These are phyloP conservation scores for Mycena vulgaris DNA, from an alignment of 768 basidiomycete genomes.

Conservation along the genomic window DNA sequence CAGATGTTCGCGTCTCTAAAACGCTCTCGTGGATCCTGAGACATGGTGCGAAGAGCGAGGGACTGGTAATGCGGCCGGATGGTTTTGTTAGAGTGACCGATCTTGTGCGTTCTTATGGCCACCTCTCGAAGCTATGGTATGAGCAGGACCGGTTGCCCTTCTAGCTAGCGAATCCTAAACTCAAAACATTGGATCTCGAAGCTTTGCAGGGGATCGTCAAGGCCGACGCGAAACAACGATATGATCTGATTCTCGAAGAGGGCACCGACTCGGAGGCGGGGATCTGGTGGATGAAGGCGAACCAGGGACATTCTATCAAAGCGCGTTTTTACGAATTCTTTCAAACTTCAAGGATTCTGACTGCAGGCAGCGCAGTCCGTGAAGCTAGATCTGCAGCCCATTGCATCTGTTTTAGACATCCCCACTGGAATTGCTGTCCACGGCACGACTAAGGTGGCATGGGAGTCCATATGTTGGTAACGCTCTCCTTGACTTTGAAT, in stretches of 20 bases:
- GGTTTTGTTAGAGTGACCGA: slow-evolving; percentile 89
- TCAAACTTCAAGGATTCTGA: not conserved
- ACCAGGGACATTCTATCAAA: slow-evolving; percentile 91
- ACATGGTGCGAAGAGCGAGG: slow-evolving; percentile 87
- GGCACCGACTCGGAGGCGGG: slow-evolving; percentile 46
- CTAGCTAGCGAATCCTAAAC: slow-evolving; percentile 80
- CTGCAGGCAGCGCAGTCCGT: slow-evolving; percentile 64
- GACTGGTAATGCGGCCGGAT: slow-evolving; percentile 82
- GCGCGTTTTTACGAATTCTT: slow-evolving; percentile 53
- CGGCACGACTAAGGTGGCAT: slow-evolving; percentile 80
- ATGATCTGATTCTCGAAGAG: slow-evolving; percentile 69
- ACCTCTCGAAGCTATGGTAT: not conserved
- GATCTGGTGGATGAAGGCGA: slow-evolving; percentile 89
- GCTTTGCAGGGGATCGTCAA: slow-evolving; percentile 75
- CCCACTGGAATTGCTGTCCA: slow-evolving; percentile 84
- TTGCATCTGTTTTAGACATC: slow-evolving; percentile 72
- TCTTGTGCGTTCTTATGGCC: slow-evolving; percentile 75
- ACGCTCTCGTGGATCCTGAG: slow-evolving; percentile 93
- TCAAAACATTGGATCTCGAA: slow-evolving; percentile 71
- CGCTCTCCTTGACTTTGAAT: not conserved
- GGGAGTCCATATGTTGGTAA: slow-evolving; percentile 68
- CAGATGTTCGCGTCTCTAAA: slow-evolving; percentile 84
- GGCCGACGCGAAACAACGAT: slow-evolving; percentile 78
- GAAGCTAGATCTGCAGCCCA: slow-evolving; percentile 75
- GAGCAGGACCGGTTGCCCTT: not conserved